Evolutionary conservation across 2,329 filamentous ascomycete species (phyloP).

Genomic region (Diplodia scrobiculata): DNA sequence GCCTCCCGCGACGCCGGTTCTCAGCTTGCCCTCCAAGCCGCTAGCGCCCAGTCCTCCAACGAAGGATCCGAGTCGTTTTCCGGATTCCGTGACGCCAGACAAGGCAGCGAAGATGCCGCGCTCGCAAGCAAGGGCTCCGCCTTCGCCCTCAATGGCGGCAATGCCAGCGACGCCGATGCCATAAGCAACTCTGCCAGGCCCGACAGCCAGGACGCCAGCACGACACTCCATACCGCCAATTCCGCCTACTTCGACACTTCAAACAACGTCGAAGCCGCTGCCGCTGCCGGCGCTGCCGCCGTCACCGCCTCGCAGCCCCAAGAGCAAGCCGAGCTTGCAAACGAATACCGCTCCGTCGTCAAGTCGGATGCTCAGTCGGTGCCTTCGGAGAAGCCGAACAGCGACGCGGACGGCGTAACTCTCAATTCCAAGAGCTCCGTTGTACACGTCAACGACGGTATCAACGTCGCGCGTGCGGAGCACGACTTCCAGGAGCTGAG

Average conservation of each 20-base stretch:
- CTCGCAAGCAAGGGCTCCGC: slow-evolving; percentile 2
- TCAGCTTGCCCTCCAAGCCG: neutral
- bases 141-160: neutral
- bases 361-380: slow-evolving; percentile 7
- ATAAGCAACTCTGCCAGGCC: neutral
- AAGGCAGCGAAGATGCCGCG: slow-evolving; percentile 5
- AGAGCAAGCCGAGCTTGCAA: neutral
- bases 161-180: neutral
- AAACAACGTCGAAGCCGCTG: neutral
- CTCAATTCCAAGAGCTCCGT: slow-evolving; percentile 27
- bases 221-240: slow-evolving; percentile 10
- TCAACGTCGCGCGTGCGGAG: slow-evolving; percentile 66
- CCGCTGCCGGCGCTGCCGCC: neutral
- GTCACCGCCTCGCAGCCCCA: neutral
- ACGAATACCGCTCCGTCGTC: slow-evolving; percentile 14
- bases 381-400: slow-evolving; percentile 15
- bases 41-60: neutral
- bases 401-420: slow-evolving; percentile 18
- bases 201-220: slow-evolving; percentile 10
- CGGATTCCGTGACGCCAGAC: slow-evolving; percentile 1
- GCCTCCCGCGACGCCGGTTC: neutral
- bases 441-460: slow-evolving; percentile 26
- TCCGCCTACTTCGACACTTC: slow-evolving; percentile 3
- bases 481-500: slow-evolving; percentile 70
- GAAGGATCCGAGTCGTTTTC: neutral